phyloP scores from a whole-genome alignment of 345 rosid species.

The Eutrema yunnanense region DNA sequence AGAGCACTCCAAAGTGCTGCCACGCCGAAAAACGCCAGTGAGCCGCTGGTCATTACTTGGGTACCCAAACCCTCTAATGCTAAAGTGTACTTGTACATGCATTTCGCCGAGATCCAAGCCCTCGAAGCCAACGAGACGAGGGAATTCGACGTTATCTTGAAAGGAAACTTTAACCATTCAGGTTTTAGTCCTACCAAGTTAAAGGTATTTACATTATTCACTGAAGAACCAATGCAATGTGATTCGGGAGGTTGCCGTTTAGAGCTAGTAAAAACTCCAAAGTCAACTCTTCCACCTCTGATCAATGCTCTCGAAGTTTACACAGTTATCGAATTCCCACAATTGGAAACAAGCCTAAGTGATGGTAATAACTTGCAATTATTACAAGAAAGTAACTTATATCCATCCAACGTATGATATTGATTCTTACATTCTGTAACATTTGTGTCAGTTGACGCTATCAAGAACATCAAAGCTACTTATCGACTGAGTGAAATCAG shows the following conservation, averaged over 20 bases:
- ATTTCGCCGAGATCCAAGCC: conserved; percentile 27
- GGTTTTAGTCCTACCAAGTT: conserved; percentile 1
- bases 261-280: conserved; percentile 4
- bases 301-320: conserved; percentile 23
- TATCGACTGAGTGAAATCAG: conserved; percentile 25
- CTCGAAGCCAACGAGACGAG: conserved; percentile 14
- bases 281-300: conserved; percentile 21
- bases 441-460: conserved; percentile 15
- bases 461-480: conserved; percentile 33
- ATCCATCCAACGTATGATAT: background rate
- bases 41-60: background rate
- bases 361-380: conserved; percentile 16
- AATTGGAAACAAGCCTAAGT: background rate
- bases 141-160: conserved; percentile 3
- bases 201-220: background rate
- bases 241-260: background rate
- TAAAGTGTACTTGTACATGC: conserved; percentile 28
- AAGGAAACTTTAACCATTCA: background rate
- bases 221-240: background rate
- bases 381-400: background rate
- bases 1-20: conserved; percentile 17
- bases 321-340: conserved; percentile 11
- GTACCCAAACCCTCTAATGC: background rate
- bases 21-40: conserved; percentile 20
- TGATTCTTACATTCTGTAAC: background rate